Percentiles rank a stretch among this genome's conserved stretches.
These are phyloP conservation scores for Ogataea nakhonphanomensis DNA, from an alignment of 805 yeast species.

Conservation along the genomic window DNA sequence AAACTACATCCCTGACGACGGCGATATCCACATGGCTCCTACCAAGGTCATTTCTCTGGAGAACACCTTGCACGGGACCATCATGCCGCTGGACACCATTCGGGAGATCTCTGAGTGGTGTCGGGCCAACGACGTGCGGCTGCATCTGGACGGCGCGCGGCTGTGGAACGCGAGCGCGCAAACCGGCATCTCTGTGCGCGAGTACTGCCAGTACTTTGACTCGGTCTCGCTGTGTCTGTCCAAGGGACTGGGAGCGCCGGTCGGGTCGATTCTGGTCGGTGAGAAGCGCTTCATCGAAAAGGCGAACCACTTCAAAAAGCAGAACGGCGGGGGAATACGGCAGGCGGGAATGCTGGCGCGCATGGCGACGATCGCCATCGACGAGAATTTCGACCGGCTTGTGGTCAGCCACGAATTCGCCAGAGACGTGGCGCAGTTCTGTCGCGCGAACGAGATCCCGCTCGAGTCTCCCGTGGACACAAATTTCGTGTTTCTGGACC, in stretches of 20 bases:
- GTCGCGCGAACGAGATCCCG: slow-evolving; percentile 49
- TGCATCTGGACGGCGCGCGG: slow-evolving; percentile 91
- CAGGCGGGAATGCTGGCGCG: slow-evolving; percentile 77
- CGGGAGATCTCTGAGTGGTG: slow-evolving; percentile 67
- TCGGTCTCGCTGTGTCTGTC: slow-evolving; percentile 82
- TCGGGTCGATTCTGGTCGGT: slow-evolving; percentile 83
- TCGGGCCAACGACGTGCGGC: slow-evolving; percentile 48
- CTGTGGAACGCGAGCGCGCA: slow-evolving; percentile 80
- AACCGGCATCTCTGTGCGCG: slow-evolving; percentile 61
- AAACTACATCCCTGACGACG: slow-evolving; percentile 64
- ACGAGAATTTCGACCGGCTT: slow-evolving; percentile 62
- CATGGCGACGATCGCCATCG: slow-evolving; percentile 74
- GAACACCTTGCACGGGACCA: slow-evolving; percentile 79
- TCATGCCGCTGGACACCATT: slow-evolving; percentile 75
- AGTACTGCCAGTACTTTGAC: slow-evolving; percentile 74
- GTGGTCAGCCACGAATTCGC: slow-evolving; percentile 46
- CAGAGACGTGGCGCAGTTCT: slow-evolving; percentile 45
- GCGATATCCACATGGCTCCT: slow-evolving; percentile 83
- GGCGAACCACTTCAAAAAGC: slow-evolving; percentile 82
- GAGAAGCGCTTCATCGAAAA: slow-evolving; percentile 51
- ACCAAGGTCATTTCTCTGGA: slow-evolving; percentile 79
- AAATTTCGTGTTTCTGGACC: slow-evolving; percentile 74
- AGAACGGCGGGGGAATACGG: slow-evolving; percentile 87
- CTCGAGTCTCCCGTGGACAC: slow-evolving; percentile 74
- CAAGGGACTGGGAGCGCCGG: slow-evolving; percentile 87